Evolutionary conservation across 1,139 yeast species (phyloP).

Genomic region (Yamadazyma trypodendri): DNA sequence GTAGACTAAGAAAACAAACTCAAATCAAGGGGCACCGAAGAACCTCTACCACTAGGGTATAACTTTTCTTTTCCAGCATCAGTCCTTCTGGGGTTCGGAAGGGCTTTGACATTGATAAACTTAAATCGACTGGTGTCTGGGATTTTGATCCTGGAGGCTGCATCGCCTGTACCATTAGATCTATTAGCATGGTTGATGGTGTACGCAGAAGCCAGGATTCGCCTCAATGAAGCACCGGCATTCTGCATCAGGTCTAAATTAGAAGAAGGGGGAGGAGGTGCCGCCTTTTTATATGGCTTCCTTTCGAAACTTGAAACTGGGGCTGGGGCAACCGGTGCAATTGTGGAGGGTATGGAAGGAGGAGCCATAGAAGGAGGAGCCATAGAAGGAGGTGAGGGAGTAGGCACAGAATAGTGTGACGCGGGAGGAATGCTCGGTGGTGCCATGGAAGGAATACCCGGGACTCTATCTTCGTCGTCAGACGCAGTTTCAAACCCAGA

Average conservation of each 20-base stretch:
- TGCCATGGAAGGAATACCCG: constrained; percentile 2
- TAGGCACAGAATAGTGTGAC: constrained; percentile 6
- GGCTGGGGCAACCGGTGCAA: constrained; percentile 11
- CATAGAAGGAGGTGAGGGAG: constrained; percentile 10
- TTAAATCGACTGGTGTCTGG: constrained; percentile 65
- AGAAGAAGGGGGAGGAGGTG: constrained; percentile 22
- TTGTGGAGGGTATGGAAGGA: constrained; percentile 15
- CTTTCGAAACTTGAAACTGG: constrained; percentile 13
- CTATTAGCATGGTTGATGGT: constrained; percentile 37
- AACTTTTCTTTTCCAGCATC: constrained; percentile 54
- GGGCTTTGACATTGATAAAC: constrained; percentile 63
- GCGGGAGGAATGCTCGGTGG: constrained; percentile 11
- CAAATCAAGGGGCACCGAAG: constrained; percentile 84
- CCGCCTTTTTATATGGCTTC: constrained; percentile 18
- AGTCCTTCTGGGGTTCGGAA: constrained; percentile 83
- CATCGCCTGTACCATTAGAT: constrained; percentile 14
- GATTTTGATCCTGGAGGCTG: constrained; percentile 41
- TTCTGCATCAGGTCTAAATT: constrained; percentile 44
- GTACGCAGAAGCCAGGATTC: constrained; percentile 58
- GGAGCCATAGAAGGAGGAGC: constrained; percentile 14
- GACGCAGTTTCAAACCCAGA: constrained; percentile 13
- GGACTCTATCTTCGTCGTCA: constrained; percentile 10
- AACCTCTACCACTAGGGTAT: constrained; percentile 95
- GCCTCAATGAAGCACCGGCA: constrained; percentile 51
- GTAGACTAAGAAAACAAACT: constrained; percentile 22